Conservation (phyloP, 2,329 filamentous ascomycete species). For the Sporothrix euskadiensis region DNA sequence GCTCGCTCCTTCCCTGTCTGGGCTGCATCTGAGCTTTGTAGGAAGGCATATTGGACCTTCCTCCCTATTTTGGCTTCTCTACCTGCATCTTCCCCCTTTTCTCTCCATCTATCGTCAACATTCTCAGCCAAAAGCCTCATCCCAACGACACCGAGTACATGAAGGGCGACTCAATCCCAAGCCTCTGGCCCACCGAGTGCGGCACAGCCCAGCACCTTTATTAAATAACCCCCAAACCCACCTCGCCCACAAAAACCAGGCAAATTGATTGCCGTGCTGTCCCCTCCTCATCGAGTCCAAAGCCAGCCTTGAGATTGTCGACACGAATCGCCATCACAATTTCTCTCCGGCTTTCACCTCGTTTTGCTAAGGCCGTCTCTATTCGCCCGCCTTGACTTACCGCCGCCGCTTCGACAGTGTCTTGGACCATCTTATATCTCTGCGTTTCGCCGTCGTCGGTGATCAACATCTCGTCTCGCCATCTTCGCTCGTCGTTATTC, state of each 20-base stretch:
- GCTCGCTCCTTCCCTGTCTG: not conserved
- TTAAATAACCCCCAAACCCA: not conserved
- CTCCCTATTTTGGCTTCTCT: not conserved
- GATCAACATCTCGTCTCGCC: not conserved
- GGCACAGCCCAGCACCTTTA: slow-evolving; percentile 1
- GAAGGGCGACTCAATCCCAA: not conserved
- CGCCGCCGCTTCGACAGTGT: not conserved
- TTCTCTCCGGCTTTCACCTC: not conserved
- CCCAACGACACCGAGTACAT: not conserved
- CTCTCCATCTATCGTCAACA: not conserved
- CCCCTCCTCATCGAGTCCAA: not conserved
- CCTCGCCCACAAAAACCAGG: not conserved
- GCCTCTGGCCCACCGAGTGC: slow-evolving; percentile 11
- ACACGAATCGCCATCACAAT: not conserved
- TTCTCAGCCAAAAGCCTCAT: too few relatives aligned
- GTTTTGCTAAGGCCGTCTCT: not conserved
- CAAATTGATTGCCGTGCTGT: not conserved
- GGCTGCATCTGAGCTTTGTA: not conserved
- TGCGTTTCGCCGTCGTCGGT: not conserved
- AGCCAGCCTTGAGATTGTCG: not conserved
- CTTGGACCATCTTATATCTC: not conserved
- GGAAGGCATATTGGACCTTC: not conserved
- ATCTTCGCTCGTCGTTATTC: not conserved
- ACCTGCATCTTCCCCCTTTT: not conserved
- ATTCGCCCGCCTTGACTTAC: not conserved